Base-by-base conservation (phyloP, 768 basidiomycete species). In the Neoboletus brunneissimus region DNA sequence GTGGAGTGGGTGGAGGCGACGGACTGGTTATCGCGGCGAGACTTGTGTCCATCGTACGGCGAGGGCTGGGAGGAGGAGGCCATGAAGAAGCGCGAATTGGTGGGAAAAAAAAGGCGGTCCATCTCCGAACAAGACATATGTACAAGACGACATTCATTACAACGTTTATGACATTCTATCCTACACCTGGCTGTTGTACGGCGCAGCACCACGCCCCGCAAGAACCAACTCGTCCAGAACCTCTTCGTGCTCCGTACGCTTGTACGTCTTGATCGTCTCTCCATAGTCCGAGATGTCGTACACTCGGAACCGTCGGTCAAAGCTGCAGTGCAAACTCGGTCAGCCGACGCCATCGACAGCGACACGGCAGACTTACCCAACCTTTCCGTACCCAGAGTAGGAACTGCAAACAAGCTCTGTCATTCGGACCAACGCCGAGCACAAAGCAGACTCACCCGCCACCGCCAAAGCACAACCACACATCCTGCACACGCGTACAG, bases 391-490 rank as follows among this genome's bases (percentile, higher is more conserved):
- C 35, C 86, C 91, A 34, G 88, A 87, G 68, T 90, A 94, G 7
- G 90, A 91, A 7, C 87, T 89, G 55, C 7, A 46, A 22, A 44
- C 5, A 20, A 54, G 4, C 13, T 37, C 38, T 2, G 48, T 55
- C 48, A 55, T 4, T 15, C 12, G 27, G 31, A 31, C n/a, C 44
- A 20, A 2, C 5, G 3, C 15, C 4, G 10, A 5, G 34, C 35
- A 31, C n/a, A 31, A 41, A 40, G 54, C 4, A 22, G 11, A 76
- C 84, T 71, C 65, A 88, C 81, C 89, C 87, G 69, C 90, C 91
- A 40, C 91, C 91, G 9, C 88, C 88, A 67, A 95, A 95, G 72
- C 94, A 97, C 59, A 87, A 74, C 95, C 96, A 98, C 15, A 98
- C 81, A 11, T 91, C 91, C 55, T 86, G 81, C 18, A 93, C 79